Evolutionary conservation across 1,284 basidiomycete species (phyloP), one percentile per base, ranked within the genome.

Genomic region (Ustilago loliicola): DNA sequence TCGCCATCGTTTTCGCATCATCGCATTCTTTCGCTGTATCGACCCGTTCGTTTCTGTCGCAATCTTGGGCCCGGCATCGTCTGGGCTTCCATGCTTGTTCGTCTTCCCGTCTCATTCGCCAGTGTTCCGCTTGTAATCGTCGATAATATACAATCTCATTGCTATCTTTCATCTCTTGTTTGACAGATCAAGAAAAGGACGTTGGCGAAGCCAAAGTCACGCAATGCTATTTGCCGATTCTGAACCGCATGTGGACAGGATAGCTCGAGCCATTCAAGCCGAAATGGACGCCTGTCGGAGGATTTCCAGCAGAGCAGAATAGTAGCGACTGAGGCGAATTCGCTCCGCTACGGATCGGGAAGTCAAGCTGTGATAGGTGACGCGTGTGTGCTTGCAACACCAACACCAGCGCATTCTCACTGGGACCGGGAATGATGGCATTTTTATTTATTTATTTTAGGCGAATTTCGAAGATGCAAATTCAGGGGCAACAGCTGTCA

Each of bases 351-450:
- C 15, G 23, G 34, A 38, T 15, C 53, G 32, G 34, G 30, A 5
- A 34, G 51, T 1, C n/a, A 57, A 29, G 36, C 36, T 15, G 7
- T 38, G 36, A 8, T 19, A 32, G 32, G 61, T 61, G 61, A 70
- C 62, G 68, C 58, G 68, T 57, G 62, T 53, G 4, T 70, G 61
- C 61, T 58, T 70, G 45, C 55, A 45, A 72, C 51, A 66, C 70
- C 69, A 71, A 71, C 69, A 71, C 69, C 48, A 48, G 53, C 57
- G 47, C 29, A 40, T 53, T 21, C 30, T 34, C 47, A 45, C 52
- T 53, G 30, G 19, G 30, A 32, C 30, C 32, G 15, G 11, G 25
- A 36, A 34, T 56, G 36, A 34, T 38, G 7, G 36, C 3, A 38
- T 38, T 10, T 15, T 38, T 38, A 10, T 15, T 45, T 45, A n/a